Conservation (phyloP, 495 filamentous ascomycete species). For the Podospora australis region DNA sequence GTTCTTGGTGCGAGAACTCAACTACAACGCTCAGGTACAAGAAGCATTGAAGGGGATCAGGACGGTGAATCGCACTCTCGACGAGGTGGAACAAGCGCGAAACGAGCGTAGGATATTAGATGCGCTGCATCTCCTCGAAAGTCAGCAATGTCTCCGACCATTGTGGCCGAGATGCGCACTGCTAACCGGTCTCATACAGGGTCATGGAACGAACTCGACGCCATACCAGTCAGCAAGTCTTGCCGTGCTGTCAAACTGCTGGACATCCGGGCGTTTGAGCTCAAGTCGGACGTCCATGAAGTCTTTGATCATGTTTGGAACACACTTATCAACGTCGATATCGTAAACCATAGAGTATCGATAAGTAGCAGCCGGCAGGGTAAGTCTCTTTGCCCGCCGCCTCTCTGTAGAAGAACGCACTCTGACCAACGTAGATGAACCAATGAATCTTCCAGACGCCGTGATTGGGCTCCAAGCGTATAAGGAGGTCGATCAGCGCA, state of each 20-base stretch:
- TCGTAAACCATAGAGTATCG: constrained; percentile 37
- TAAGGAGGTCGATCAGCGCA: constrained; percentile 46
- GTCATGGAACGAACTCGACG: constrained; percentile 40
- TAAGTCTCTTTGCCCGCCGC: constrained; percentile 1
- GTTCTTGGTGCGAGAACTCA: constrained; percentile 67
- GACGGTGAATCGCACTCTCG: constrained; percentile 43
- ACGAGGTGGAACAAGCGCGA: constrained; percentile 45
- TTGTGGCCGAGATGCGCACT: background rate
- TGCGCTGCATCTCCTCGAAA: constrained; percentile 45
- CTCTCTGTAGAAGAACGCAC: constrained; percentile 1
- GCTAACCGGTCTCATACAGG: constrained; percentile 23
- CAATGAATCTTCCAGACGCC: constrained; percentile 40
- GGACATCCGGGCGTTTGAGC: constrained; percentile 43
- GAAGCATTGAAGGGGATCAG: constrained; percentile 56
- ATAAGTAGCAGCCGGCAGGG: constrained; percentile 42
- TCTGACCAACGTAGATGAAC: constrained; percentile 36
- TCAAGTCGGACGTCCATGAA: constrained; percentile 52
- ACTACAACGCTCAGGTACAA: constrained; percentile 65
- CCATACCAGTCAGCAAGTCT: constrained; percentile 38
- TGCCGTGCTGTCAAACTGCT: constrained; percentile 43
- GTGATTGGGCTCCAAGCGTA: constrained; percentile 44
- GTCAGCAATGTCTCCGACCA: constrained; percentile 20
- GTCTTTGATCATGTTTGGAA: constrained; percentile 52
- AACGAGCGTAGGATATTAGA: constrained; percentile 43
- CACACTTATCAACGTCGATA: constrained; percentile 50